These are phyloP conservation scores for Paraphoma sp. DNA, from an alignment of 2,329 filamentous ascomycete species.

Conservation along the genomic window DNA sequence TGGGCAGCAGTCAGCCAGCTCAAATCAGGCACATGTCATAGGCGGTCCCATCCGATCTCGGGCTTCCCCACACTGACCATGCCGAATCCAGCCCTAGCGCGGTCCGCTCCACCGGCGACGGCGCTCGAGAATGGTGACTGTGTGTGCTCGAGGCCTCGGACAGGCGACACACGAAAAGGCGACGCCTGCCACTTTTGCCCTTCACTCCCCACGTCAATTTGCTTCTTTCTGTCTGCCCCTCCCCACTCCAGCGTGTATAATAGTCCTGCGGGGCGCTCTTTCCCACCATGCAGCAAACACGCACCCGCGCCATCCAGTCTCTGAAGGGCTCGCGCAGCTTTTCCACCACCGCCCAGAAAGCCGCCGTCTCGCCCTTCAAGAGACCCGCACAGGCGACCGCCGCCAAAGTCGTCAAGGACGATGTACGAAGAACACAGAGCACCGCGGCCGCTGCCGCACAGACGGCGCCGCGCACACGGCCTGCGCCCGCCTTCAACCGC, in stretches of 20 bases:
- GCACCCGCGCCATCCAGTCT: constrained; percentile 43
- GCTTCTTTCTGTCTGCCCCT: constrained; percentile 9
- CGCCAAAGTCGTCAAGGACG: constrained; percentile 44
- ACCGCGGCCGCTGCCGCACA: constrained; percentile 49
- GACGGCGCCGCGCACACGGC: constrained; percentile 38
- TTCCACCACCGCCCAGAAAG: constrained; percentile 49
- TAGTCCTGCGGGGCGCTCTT: constrained; percentile 23
- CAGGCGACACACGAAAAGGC: constrained; percentile 26
- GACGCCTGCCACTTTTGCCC: neutral
- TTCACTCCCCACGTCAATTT: constrained; percentile 8
- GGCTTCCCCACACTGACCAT: constrained; percentile 4
- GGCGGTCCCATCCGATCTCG: constrained; percentile 1
- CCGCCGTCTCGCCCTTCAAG: constrained; percentile 55
- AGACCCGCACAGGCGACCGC: constrained; percentile 41
- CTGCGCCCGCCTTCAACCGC: constrained; percentile 59
- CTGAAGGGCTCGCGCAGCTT: constrained; percentile 51
- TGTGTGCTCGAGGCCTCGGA: constrained; percentile 10
- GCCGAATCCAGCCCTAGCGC: neutral
- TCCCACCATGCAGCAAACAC: constrained; percentile 44
- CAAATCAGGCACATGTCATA: constrained; percentile 1
- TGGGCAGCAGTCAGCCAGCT: neutral
- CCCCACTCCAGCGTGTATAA: constrained; percentile 11
- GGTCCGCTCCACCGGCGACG: neutral
- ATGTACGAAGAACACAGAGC: constrained; percentile 52
- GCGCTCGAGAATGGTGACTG: constrained; percentile 8